A percentile compares a stretch with the other conserved stretches of the same genome.
These are phyloP conservation scores for Piper betle DNA, from an alignment of 164 flowering plant genomes.

Conservation along the genomic window DNA sequence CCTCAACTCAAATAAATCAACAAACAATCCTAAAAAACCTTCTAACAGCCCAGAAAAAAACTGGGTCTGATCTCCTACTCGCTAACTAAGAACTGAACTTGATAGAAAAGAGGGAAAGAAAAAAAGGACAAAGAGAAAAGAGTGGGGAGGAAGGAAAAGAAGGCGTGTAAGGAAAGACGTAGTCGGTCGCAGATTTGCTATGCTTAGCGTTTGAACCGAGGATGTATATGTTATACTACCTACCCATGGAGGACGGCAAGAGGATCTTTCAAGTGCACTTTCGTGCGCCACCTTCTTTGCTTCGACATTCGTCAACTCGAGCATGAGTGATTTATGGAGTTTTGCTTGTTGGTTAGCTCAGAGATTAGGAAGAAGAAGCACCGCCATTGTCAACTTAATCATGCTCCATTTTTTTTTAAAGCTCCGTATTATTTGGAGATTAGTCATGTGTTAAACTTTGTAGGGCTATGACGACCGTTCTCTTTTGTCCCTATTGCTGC, in stretches of 20 bases:
- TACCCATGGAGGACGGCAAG: not conserved
- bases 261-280: not conserved
- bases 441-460: no score
- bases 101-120: no score
- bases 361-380: not conserved
- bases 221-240: no score
- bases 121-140: not conserved
- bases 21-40: not conserved
- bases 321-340: not conserved
- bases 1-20: not conserved
- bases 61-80: not conserved
- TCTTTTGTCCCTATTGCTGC: no score
- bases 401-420: no score
- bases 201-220: not conserved
- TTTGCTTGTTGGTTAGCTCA: no score
- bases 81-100: not conserved
- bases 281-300: not conserved
- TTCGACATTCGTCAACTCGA: not conserved
- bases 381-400: no score
- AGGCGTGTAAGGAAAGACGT: not conserved
- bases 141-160: not conserved
- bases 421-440: no score
- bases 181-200: not conserved
- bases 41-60: no score
- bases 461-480: no score